Evolutionary conservation across 768 basidiomycete genomes (phyloP).

Genomic region (Tubosaeta brunneosetosa): DNA sequence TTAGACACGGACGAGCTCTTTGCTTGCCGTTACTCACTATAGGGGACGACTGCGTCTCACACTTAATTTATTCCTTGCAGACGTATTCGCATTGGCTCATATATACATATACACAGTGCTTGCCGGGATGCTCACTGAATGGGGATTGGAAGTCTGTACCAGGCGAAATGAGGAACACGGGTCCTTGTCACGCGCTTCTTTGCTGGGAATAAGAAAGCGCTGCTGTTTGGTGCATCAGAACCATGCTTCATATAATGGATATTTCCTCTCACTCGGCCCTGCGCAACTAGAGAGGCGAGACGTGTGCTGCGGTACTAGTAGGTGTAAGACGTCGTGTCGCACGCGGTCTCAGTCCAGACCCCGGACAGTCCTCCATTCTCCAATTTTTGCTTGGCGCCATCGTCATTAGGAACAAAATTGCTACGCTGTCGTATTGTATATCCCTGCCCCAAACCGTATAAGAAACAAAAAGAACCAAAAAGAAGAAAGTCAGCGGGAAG

Average conservation of each 20-base stretch:
- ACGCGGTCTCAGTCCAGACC: neutral
- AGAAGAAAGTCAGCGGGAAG: slow-evolving; percentile 13
- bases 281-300: slow-evolving; percentile 21
- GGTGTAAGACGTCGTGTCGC: neutral
- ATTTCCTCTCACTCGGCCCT: neutral
- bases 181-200: slow-evolving; percentile 1
- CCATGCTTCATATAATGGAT: neutral
- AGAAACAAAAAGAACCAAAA: slow-evolving; percentile 14
- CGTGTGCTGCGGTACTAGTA: neutral
- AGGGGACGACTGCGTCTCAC: neutral
- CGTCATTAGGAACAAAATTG: slow-evolving; percentile 23
- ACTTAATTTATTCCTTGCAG: slow-evolving; percentile 12
- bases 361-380: slow-evolving; percentile 19
- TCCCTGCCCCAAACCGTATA: slow-evolving; percentile 15
- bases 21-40: slow-evolving; percentile 9
- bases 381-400: slow-evolving; percentile 11
- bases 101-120: slow-evolving; percentile 3
- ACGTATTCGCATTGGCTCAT: slow-evolving; percentile 3
- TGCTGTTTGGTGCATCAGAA: neutral
- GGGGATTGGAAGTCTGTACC: slow-evolving; percentile 9
- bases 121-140: slow-evolving; percentile 2
- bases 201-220: neutral
- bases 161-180: neutral
- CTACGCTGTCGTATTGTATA: slow-evolving; percentile 29
- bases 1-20: slow-evolving; percentile 15